Conservation (phyloP, 2,329 filamentous ascomycete genomes). For the Keithomyces neogunnii region DNA sequence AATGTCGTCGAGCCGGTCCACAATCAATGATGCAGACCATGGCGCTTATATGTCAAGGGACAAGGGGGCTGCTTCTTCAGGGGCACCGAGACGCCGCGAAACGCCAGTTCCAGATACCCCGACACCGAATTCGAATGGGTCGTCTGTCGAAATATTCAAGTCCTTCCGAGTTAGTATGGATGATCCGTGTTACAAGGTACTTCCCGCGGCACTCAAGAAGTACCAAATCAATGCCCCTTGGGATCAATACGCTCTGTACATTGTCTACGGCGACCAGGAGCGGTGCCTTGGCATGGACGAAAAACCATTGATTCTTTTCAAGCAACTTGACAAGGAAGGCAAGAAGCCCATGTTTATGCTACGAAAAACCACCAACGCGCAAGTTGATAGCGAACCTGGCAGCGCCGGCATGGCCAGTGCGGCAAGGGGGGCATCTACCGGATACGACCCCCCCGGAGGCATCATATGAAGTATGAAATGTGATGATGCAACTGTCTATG, state of each 20-base stretch:
- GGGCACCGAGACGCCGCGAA: slow-evolving; percentile 48
- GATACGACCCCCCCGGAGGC: slow-evolving; percentile 51
- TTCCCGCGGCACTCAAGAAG: slow-evolving; percentile 91
- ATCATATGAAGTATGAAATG: slow-evolving; percentile 37
- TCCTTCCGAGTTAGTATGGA: slow-evolving; percentile 97
- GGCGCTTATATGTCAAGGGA: slow-evolving; percentile 21
- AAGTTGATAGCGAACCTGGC: slow-evolving; percentile 43
- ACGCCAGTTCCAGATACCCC: slow-evolving; percentile 56
- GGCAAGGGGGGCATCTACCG: slow-evolving; percentile 33
- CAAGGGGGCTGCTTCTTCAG: slow-evolving; percentile 14
- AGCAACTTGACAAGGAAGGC: slow-evolving; percentile 92
- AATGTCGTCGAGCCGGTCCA: slow-evolving; percentile 40
- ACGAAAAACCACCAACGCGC: slow-evolving; percentile 53
- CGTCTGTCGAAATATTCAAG: slow-evolving; percentile 92
- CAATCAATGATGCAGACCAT: slow-evolving; percentile 43
- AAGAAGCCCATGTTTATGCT: slow-evolving; percentile 99
- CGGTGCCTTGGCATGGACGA: slow-evolving; percentile 86
- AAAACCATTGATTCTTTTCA: slow-evolving; percentile 91
- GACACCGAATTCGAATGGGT: slow-evolving; percentile 46
- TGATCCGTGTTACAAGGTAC: slow-evolving; percentile 93
- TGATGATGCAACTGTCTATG: background rate
- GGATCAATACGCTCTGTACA: slow-evolving; percentile 95
- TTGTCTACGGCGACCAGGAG: slow-evolving; percentile 98
- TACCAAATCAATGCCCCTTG: slow-evolving; percentile 98
- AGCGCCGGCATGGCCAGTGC: slow-evolving; percentile 43